Evolutionary conservation across 106 monocot genomes (phyloP).

Genomic region (Hemerocallis citrina): DNA sequence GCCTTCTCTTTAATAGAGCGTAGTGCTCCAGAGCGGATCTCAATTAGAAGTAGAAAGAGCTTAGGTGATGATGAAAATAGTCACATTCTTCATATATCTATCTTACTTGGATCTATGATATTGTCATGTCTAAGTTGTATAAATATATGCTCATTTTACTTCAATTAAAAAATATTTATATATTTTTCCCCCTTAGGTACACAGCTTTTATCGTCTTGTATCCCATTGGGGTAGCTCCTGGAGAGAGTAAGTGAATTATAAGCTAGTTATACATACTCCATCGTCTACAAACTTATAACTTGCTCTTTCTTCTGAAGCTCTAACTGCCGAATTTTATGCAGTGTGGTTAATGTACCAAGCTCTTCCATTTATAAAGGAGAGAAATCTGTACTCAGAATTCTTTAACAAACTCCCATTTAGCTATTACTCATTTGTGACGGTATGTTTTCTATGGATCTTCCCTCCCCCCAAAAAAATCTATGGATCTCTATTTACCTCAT

Average conservation of each 20-base stretch:
- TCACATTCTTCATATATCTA: neutral
- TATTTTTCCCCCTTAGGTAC: conserved; percentile 43
- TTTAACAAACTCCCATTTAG: conserved; percentile 44
- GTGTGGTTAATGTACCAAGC: conserved; percentile 79
- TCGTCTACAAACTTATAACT: neutral
- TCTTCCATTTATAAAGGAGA: conserved; percentile 73
- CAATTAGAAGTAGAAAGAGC: no score
- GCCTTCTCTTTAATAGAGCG: no score
- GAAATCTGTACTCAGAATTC: conserved; percentile 50
- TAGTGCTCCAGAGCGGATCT: no score
- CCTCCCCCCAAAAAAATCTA: no score
- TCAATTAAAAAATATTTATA: neutral
- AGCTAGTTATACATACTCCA: neutral
- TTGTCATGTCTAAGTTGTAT: neutral
- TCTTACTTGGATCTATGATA: neutral
- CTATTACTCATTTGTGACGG: conserved; percentile 62
- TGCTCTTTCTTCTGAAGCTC: neutral
- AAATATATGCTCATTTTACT: neutral
- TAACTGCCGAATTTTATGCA: conserved; percentile 18
- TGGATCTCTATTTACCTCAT: neutral
- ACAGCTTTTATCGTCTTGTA: conserved; percentile 85
- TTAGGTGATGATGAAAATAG: no score
- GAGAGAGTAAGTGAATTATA: conserved; percentile 66
- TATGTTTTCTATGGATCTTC: conserved; percentile 10
- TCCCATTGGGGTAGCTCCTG: conserved; percentile 72